Conservation (phyloP, 1,284 basidiomycete species). For the Clitocybe nebularis region DNA sequence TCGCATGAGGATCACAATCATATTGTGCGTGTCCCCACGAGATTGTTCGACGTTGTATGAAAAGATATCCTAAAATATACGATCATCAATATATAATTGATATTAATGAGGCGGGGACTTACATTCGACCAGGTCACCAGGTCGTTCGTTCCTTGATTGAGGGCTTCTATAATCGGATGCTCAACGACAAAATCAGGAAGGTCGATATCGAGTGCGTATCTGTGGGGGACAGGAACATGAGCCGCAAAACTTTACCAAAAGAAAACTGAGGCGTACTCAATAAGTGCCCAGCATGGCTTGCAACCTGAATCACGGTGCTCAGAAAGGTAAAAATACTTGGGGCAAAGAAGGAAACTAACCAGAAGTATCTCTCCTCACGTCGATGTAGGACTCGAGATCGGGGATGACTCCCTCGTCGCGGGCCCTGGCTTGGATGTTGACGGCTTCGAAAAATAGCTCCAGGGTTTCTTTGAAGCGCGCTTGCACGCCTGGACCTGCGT, state of each 20-base stretch:
- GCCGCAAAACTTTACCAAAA: too few relatives aligned
- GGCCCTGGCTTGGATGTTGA: conserved; percentile 46
- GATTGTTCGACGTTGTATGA: conserved; percentile 63
- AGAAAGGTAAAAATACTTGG: not conserved
- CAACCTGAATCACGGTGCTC: conserved; percentile 31
- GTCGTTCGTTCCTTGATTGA: conserved; percentile 53
- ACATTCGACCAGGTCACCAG: conserved; percentile 62
- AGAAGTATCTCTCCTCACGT: conserved; percentile 52
- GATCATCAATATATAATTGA: conserved; percentile 5
- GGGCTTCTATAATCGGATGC: conserved; percentile 46
- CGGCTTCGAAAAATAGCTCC: conserved; percentile 50
- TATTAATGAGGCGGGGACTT: conserved; percentile 16
- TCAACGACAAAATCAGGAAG: conserved; percentile 52
- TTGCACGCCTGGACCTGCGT: conserved; percentile 47
- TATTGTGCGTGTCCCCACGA: conserved; percentile 53
- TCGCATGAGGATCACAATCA: conserved; percentile 55
- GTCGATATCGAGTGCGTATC: conserved; percentile 51
- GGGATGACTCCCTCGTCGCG: conserved; percentile 46
- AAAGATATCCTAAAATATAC: conserved; percentile 46
- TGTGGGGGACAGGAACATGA: too few relatives aligned
- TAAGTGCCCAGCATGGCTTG: conserved; percentile 57
- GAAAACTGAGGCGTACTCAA: conserved; percentile 51
- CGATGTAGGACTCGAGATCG: conserved; percentile 57
- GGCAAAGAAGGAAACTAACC: conserved; percentile 22
- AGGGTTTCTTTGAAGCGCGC: conserved; percentile 54